Base-by-base conservation (phyloP, 495 filamentous ascomycete species). In the Margaritispora aquatica region DNA sequence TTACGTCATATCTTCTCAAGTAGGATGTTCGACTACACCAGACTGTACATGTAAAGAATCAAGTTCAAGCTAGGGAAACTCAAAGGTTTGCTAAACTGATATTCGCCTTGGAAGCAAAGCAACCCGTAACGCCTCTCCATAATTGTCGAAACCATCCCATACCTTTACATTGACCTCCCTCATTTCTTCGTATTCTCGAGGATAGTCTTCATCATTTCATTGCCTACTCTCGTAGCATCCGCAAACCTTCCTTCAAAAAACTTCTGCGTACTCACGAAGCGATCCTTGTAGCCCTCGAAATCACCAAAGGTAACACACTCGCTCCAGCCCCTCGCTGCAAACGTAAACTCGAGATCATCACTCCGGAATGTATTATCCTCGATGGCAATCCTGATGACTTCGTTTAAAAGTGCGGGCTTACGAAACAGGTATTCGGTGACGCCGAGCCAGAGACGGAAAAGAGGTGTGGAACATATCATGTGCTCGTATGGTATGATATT, bases 401-500 rank as follows among this genome's bases (percentile, higher is more conserved):
- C 90, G n/a, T 93, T 85, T 1, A 98, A 84, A 23, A 96, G 79
- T 0, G 82, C 84, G 21, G 84, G 80, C 61, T 92, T 92, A 54
- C 93, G 87, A 76, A 96, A 98, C 20, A 98, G 77, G 72, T 96
- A 96, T 73, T 98, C 92, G 5, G 92, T 91, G n/a, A 96, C 92
- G 49, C 94, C 94, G 50, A 98, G 80, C 92, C 94, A 97, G 26
- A 98, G 83, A 36, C 94, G 88, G 77, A 97, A 98, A n/a, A 96
- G 80, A 83, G 94, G 94, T 15, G 94, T 98, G 13, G 90, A 96
- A 74, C 94, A 98, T 64, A 98, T 96, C 91, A 97, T 97, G 75
- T 98, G 94, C 71, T 97, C 92, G 71, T 97, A 98, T 1, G 94
- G 94, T 29, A 94, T 88, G 62, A 96, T 98, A 29, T 86, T 88